Evolutionary conservation across 257 asterid genomes (phyloP).

Genomic region (Linderniella brevidens): DNA sequence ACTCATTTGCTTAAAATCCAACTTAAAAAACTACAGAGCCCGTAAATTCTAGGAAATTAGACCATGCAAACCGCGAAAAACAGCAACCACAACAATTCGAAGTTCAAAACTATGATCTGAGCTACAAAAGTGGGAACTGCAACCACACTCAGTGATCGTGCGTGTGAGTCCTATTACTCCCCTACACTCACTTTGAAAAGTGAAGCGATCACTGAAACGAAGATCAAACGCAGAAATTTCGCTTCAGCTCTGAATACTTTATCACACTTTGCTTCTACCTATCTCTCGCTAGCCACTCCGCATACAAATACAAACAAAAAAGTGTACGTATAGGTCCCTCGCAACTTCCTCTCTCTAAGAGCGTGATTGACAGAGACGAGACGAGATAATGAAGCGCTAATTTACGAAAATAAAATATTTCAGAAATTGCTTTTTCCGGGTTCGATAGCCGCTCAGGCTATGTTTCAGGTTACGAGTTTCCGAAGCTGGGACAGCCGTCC

Average conservation of each 20-base stretch:
- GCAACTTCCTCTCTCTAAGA: constrained; percentile 23
- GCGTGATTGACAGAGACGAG: constrained; percentile 20
- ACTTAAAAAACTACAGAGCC: constrained; percentile 14
- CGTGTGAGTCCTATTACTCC: constrained; percentile 8
- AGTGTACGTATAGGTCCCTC: constrained; percentile 13
- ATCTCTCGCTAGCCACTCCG: constrained; percentile 10
- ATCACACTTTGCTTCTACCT: constrained; percentile 16
- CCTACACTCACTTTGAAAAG: constrained; percentile 16
- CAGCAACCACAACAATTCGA: constrained; percentile 14
- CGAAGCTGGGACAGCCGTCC: constrained; percentile 19
- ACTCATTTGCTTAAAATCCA: constrained; percentile 13
- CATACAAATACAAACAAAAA: background rate
- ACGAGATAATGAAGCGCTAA: constrained; percentile 5
- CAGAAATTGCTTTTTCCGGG: constrained; percentile 7
- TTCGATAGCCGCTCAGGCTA: constrained; percentile 14
- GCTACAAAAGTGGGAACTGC: constrained; percentile 13
- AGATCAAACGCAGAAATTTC: constrained; percentile 32
- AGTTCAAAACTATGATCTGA: constrained; percentile 28
- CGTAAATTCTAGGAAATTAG: constrained; percentile 8
- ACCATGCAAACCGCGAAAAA: constrained; percentile 10
- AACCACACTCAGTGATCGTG: constrained; percentile 11
- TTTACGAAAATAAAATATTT: constrained; percentile 6
- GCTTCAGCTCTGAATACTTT: constrained; percentile 17
- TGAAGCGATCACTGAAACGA: constrained; percentile 17
- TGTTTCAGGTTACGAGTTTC: constrained; percentile 15